These are phyloP conservation scores for Thermothelomyces thermophilus DNA, from an alignment of 2,329 filamentous ascomycete species.

Conservation along the genomic window DNA sequence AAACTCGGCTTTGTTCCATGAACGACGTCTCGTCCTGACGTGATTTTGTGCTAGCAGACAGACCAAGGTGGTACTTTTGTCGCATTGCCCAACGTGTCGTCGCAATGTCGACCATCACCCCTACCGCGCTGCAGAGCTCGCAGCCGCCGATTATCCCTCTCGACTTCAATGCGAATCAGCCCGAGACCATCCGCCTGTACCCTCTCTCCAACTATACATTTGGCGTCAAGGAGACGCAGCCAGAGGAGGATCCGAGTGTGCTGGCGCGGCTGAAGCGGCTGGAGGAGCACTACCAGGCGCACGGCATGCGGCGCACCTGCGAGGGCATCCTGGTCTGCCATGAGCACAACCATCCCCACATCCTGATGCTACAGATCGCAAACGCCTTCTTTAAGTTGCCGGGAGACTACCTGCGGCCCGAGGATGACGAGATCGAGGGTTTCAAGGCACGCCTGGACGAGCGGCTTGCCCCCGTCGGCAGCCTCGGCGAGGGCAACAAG, in stretches of 20 bases:
- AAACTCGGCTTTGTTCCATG: background rate
- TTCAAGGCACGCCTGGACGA: slow-evolving; percentile 93
- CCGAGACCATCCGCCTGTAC: slow-evolving; percentile 81
- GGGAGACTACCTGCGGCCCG: slow-evolving; percentile 84
- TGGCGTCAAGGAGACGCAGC: slow-evolving; percentile 95
- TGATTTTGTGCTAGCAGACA: background rate
- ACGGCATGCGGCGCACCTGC: slow-evolving; percentile 96
- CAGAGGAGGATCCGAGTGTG: slow-evolving; percentile 94
- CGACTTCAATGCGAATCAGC: slow-evolving; percentile 83
- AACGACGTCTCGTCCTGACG: background rate
- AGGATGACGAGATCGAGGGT: slow-evolving; percentile 87
- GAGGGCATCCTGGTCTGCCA: slow-evolving; percentile 97
- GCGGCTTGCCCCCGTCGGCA: slow-evolving; percentile 84
- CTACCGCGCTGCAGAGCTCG: slow-evolving; percentile 67
- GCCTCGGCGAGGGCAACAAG: slow-evolving; percentile 78
- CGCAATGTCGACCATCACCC: slow-evolving; percentile 79
- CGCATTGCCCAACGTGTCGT: background rate
- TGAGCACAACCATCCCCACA: slow-evolving; percentile 98
- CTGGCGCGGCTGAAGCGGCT: slow-evolving; percentile 85
- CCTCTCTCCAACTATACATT: slow-evolving; percentile 98
- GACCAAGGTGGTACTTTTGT: background rate
- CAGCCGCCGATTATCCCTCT: slow-evolving; percentile 73
- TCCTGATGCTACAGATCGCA: slow-evolving; percentile 97
- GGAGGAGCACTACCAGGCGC: slow-evolving; percentile 86
- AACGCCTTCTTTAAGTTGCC: slow-evolving; percentile 99